Evolutionary conservation across 345 rosid genomes (phyloP), one percentile per base, ranked within the genome.

Genomic region (Eucalyptus erythrocorys): DNA sequence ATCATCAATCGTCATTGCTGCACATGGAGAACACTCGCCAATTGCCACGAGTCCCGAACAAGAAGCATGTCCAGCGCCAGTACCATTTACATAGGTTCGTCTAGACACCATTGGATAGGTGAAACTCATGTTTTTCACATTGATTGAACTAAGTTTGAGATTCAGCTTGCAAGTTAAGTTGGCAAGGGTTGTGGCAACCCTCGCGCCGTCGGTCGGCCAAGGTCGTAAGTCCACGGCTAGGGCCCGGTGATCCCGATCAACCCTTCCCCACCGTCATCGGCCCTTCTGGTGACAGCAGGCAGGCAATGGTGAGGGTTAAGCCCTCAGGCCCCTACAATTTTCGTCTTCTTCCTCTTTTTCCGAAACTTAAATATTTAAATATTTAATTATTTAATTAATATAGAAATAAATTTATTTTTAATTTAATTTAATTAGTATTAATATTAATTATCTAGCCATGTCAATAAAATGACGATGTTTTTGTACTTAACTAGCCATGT

Each of bases 171-270:
- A 3, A 76, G 27, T n/a, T 40, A 40, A 76, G 82, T 51, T 51
- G 57, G 24, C 2, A 0, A 51, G 57, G 26, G 26, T 21, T 51
- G 57, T 1, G 0, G 57, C 57, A 51, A 51, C 57, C 57, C 26
- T 51, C 4, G 0, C 10, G 2, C 55, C 9, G 0, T 9, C 9
- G 0, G 4, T 50, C 1, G 55, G 55, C 22, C 0, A 0, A 9
- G 55, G 22, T 50, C 55, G 1, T 1, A 22, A 0, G 0, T 50
- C 55, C 22, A 4, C 17, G 0, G 22, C 55, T 50, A 50, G 22
- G 55, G 55, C 55, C 22, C 0, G 1, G 4, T 17, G 55, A 51
- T 10, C 26, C 2, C 10, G 10, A 21, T 3, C 4, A 0, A 51
- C 57, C 57, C 4, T 51, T 0, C 26, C 26, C 10, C 26, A 51